Evolutionary conservation across 306 rosid genomes (phyloP).

Genomic region (Ceratonia siliqua): DNA sequence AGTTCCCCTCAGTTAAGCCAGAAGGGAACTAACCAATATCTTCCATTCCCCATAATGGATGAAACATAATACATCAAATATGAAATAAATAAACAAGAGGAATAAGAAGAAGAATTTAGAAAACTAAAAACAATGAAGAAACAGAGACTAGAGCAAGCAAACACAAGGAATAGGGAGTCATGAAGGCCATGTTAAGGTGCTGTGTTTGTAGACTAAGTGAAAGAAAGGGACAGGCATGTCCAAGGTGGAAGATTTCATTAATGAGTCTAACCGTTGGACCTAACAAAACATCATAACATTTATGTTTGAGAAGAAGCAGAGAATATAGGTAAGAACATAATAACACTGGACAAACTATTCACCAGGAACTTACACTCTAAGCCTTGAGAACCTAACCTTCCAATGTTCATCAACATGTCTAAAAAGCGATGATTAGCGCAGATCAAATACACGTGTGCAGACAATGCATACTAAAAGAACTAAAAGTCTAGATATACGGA

Average conservation of each 20-base stretch:
- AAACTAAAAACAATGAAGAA: neutral
- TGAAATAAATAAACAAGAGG: neutral
- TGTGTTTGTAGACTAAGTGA: neutral
- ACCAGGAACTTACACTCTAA: neutral
- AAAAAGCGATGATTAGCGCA: neutral
- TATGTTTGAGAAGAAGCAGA: neutral
- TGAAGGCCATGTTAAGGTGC: neutral
- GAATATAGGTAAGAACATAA: neutral
- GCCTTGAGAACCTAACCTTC: neutral
- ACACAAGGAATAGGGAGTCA: slow-evolving; percentile 11
- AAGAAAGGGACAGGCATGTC: neutral
- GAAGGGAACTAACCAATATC: slow-evolving; percentile 19
- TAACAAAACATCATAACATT: neutral
- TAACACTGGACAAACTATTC: neutral
- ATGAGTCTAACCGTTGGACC: neutral
- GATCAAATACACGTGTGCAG: neutral
- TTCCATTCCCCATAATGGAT: slow-evolving; percentile 13
- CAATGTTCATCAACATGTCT: neutral
- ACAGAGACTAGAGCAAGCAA: slow-evolving; percentile 1
- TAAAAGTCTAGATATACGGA: neutral
- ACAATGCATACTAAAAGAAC: neutral
- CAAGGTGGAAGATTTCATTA: neutral
- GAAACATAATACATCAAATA: slow-evolving; percentile 24
- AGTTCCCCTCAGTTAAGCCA: slow-evolving; percentile 8
- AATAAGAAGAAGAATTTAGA: neutral